Evolutionary conservation across 768 basidiomycete genomes (phyloP).

Genomic region (Russula abietina): DNA sequence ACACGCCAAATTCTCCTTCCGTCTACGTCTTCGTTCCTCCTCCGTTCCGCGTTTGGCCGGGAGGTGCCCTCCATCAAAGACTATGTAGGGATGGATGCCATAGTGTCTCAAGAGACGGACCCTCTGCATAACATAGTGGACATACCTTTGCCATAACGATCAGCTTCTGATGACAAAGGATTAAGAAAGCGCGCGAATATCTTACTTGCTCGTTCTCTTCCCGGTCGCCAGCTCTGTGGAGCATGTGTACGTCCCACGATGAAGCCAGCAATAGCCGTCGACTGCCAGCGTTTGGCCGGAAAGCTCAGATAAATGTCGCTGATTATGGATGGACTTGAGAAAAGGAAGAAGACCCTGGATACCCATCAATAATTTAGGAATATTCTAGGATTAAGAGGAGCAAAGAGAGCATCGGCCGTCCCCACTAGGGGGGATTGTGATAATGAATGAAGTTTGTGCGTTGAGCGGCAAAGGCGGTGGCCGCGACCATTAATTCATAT

Average conservation of each 20-base stretch:
- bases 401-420: neutral
- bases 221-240: conserved; percentile 87
- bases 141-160: conserved; percentile 55
- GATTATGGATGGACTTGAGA: conserved; percentile 82
- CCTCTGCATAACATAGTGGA: conserved; percentile 92
- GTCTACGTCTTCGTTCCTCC: conserved; percentile 62
- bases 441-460: neutral
- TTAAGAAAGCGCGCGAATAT: conserved; percentile 17
- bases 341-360: conserved; percentile 87
- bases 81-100: conserved; percentile 81
- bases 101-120: conserved; percentile 81
- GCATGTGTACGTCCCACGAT: conserved; percentile 84
- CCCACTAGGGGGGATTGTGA: neutral
- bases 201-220: conserved; percentile 70
- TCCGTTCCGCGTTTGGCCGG: conserved; percentile 94
- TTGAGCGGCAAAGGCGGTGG: neutral
- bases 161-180: neutral
- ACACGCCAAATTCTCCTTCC: conserved; percentile 69
- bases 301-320: conserved; percentile 73
- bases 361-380: conserved; percentile 55
- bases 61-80: conserved; percentile 94
- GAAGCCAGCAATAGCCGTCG: conserved; percentile 94
- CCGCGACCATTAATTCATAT: neutral
- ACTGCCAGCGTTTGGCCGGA: conserved; percentile 82
- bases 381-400: neutral